Base-by-base conservation (phyloP, 306 rosid species). In the Spatholobus suberectus region DNA sequence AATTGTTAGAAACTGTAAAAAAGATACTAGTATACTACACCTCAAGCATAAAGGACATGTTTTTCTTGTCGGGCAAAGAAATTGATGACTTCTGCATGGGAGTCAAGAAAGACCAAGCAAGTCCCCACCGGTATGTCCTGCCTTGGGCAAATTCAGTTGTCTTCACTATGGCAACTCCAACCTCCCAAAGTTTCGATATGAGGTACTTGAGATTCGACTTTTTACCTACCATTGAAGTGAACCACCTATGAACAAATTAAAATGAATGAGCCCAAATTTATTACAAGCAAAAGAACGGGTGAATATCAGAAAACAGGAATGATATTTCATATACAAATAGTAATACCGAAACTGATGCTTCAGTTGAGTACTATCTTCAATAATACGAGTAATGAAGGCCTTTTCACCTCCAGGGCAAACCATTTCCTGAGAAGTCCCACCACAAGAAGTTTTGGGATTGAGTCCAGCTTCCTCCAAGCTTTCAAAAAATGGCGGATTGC, bases 131-230 rank as follows among this genome's bases (percentile, higher is more conserved):
- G 68, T 82, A 81, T 63, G 93, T 95, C 82, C 89, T 89, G 44
- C 98, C 97, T 85, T 95, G 99, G 78, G 90, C 97, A 87, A 95
- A 93, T 73, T 93, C 99, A 51, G 96, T 93, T 72, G 98, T 92
- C 90, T 90, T 95, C 63, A 95, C 97, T 44, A 90, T 54, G 6
- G 93, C 80, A 70, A 88, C 98, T 82, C 98, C 99, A 81, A 86
- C 93, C 78, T 85, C 88, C 92, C 97, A 84, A 44, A 95, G 97
- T 86, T 90, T 95, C 55, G 94, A 86, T 44, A 52, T 70, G 8
- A 92, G 96, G 73, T 62, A 26, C 71, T 88, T 95, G 59, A 92
- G 84, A 75, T 81, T 92, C 32, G 86, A 79, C 75, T 94, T 94
- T 80, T 85, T 90, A 70, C 95, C 95, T 15, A 90, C 51, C 95